Base-by-base conservation (phyloP, 1,284 basidiomycete species). In the Cryptococcus sp. region DNA sequence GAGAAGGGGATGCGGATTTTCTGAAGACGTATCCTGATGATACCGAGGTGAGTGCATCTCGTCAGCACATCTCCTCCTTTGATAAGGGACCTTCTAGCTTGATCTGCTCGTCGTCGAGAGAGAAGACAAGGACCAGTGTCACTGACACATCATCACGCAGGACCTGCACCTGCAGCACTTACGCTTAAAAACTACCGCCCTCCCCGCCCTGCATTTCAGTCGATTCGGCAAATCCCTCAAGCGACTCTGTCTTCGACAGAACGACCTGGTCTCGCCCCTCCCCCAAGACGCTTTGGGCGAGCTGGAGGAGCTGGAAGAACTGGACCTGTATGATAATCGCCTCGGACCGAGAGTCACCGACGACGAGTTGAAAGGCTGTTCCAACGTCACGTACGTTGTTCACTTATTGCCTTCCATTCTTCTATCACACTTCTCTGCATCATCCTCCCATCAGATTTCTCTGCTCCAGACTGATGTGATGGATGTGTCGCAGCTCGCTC, bases 241-340 rank as follows among this genome's bases (percentile, higher is more conserved):
- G 79, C 85, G 86, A 54, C 82, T 98, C 20, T 94, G 90, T 77
- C 83, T 99, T 23, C 85, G 95, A 25, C 94, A 98, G 79, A 99
- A 98, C 78, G 74, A 75, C 38, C 83, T 88, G 59, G 86, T 93
- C 56, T 82, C 87, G 1, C 81, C 83, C 46, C 82, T 98, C 35
- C 87, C 91, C 53, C 81, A 84, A 3, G 84, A 86, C 13, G 84
- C 85, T 10, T 87, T 93, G 62, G 79, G 80, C 31, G 78, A 82
- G n/a, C 78, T 97, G 52, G 83, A 76, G 13, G 82, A 86, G 50
- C 80, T 99, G 31, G 89, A 91, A 67, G 94, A 98, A 61, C 78
- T 99, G 53, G 95, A 99, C 78, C 73, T 98, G 62, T 99, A 99
- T 75, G 95, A 99, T 77, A 99, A 99, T 80, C 88, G 90, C 71